Evolutionary conservation across 2,329 filamentous ascomycete species (phyloP).

Genomic region (Nigrospora sphaerica): DNA sequence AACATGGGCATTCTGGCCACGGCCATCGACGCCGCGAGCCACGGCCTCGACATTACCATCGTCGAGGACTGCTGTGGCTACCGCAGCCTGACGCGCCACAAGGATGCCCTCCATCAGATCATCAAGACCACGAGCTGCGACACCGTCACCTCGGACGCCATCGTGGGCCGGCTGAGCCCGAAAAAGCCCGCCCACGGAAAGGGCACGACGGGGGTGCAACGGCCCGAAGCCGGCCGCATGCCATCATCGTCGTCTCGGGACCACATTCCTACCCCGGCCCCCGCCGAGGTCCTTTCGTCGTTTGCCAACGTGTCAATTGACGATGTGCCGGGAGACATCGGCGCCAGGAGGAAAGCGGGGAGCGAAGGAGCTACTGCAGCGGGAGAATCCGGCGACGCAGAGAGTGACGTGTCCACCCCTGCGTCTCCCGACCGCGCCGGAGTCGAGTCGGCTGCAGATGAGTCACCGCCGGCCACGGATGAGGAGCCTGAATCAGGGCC

Average conservation of each 20-base stretch:
- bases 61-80: constrained; percentile 87
- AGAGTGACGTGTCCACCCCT: too few species aligned
- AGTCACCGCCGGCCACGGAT: background rate
- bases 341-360: constrained; percentile 4
- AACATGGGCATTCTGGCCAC: constrained; percentile 90
- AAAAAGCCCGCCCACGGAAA: constrained; percentile 3
- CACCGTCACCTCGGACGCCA: constrained; percentile 49
- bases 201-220: background rate
- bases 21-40: constrained; percentile 79
- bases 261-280: constrained; percentile 8
- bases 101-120: constrained; percentile 63
- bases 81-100: constrained; percentile 61
- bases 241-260: background rate
- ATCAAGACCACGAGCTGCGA: constrained; percentile 68
- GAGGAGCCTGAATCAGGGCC: background rate
- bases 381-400: too few species aligned
- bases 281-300: constrained; percentile 19
- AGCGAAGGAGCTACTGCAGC: background rate
- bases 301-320: constrained; percentile 27
- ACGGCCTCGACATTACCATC: constrained; percentile 81
- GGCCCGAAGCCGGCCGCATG: background rate
- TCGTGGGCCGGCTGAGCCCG: constrained; percentile 35
- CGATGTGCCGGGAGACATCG: constrained; percentile 15
- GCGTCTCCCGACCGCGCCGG: too few species aligned
- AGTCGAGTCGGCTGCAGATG: background rate